Conservation (phyloP, 805 yeast genomes). For the Myxozyma sirexii region DNA sequence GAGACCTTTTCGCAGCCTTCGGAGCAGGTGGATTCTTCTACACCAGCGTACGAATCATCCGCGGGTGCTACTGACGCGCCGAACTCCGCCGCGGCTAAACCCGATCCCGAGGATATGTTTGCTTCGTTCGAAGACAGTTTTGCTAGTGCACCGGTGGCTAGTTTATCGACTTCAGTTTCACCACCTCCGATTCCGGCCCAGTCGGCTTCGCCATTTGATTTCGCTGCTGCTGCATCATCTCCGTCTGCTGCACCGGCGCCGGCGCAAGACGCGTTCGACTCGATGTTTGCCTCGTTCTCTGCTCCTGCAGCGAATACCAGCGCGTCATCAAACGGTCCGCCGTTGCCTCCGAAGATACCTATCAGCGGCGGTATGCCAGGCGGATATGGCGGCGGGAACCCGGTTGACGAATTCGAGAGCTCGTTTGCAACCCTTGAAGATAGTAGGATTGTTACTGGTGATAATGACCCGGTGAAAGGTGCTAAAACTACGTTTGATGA, state of each 20-base stretch:
- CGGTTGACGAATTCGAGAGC: constrained; percentile 38
- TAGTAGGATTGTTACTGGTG: constrained; percentile 39
- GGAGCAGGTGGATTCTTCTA: background rate
- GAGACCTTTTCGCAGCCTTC: too few relatives aligned
- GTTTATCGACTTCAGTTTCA: constrained; percentile 2
- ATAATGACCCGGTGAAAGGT: background rate
- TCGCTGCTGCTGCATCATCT: constrained; percentile 51
- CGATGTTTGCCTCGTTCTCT: constrained; percentile 49
- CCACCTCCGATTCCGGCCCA: constrained; percentile 48
- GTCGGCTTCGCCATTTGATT: constrained; percentile 58
- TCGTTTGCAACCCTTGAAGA: constrained; percentile 44
- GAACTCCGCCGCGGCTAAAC: too few relatives aligned
- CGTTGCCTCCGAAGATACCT: constrained; percentile 28
- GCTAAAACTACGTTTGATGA: constrained; percentile 11
- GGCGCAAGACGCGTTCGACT: constrained; percentile 39
- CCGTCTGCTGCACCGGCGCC: constrained; percentile 2
- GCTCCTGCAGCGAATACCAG: constrained; percentile 22
- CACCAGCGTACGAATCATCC: too few relatives aligned
- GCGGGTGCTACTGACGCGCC: too few relatives aligned
- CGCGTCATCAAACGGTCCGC: too few relatives aligned
- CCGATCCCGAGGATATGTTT: constrained; percentile 27
- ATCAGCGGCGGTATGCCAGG: background rate
- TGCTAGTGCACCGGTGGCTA: constrained; percentile 24
- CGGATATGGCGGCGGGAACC: background rate
- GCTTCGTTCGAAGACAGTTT: constrained; percentile 20